Conservation (phyloP, 1,284 basidiomycete genomes). For the Cryptococcus amylolentus region DNA sequence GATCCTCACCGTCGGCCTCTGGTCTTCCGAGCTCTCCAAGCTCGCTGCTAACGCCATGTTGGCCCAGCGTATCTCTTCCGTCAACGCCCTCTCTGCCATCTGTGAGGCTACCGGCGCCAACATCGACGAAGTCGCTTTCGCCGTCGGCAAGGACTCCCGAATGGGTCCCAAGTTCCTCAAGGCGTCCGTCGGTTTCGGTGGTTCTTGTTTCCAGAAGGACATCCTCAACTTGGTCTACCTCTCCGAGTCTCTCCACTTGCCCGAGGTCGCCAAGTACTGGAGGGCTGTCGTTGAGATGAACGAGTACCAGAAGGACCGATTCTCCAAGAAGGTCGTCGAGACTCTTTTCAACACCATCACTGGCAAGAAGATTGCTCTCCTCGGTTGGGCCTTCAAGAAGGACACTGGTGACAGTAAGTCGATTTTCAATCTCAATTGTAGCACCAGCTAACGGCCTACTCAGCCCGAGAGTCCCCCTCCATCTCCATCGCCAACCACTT, state of each 20-base stretch:
- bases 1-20: slow-evolving; percentile 92
- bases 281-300: slow-evolving; percentile 91
- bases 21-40: slow-evolving; percentile 98
- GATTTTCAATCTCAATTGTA: not conserved
- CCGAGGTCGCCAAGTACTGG: slow-evolving; percentile 99
- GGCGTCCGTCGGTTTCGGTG: slow-evolving; percentile 77
- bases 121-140: slow-evolving; percentile 95
- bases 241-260: slow-evolving; percentile 86
- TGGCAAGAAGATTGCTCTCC: slow-evolving; percentile 84
- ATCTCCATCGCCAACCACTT: slow-evolving; percentile 94
- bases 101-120: slow-evolving; percentile 99
- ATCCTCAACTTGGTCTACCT: slow-evolving; percentile 98
- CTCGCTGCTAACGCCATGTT: slow-evolving; percentile 99
- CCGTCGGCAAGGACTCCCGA: slow-evolving; percentile 88
- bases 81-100: slow-evolving; percentile 97
- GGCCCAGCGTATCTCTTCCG: slow-evolving; percentile 93
- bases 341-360: slow-evolving; percentile 90
- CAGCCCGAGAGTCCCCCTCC: slow-evolving; percentile 86
- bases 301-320: slow-evolving; percentile 88
- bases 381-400: slow-evolving; percentile 89
- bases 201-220: slow-evolving; percentile 99
- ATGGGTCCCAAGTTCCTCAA: slow-evolving; percentile 95
- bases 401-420: slow-evolving; percentile 79
- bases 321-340: slow-evolving; percentile 85
- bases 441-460: not conserved